Percentiles rank a stretch among this genome's conserved stretches.
Evolutionary conservation across 2,329 filamentous ascomycete species (phyloP).

Genomic region (Colletotrichum sidae): DNA sequence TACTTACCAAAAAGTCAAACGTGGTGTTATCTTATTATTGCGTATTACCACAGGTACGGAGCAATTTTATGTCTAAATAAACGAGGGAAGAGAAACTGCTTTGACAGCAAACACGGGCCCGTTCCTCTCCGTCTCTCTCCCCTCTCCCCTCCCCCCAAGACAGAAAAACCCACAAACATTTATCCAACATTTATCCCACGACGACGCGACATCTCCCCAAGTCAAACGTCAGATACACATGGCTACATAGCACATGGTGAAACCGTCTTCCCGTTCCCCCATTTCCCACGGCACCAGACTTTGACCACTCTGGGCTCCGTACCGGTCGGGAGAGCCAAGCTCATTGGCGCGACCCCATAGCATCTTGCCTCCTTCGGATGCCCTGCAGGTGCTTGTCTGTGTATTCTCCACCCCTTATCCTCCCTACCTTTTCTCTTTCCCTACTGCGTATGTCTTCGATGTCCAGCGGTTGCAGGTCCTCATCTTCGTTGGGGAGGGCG

Average conservation of each 20-base stretch:
- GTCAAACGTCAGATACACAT: slow-evolving; percentile 5
- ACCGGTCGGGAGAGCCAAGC: slow-evolving; percentile 32
- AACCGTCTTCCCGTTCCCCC: slow-evolving; percentile 24
- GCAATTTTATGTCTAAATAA: too few relatives aligned
- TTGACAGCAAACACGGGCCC: too few relatives aligned
- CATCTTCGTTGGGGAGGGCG: too few relatives aligned
- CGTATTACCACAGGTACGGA: too few relatives aligned
- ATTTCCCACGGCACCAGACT: slow-evolving; percentile 15
- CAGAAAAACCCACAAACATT: not conserved
- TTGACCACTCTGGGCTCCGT: slow-evolving; percentile 19
- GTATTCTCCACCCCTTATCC: slow-evolving; percentile 9
- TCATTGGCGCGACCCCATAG: slow-evolving; percentile 30
- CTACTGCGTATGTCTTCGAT: too few relatives aligned
- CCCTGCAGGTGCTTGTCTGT: slow-evolving; percentile 34
- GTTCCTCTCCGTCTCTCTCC: too few relatives aligned
- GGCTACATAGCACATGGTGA: slow-evolving; percentile 32
- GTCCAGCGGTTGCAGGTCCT: too few relatives aligned
- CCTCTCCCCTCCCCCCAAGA: not conserved
- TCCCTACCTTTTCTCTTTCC: too few relatives aligned
- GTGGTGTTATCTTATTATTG: too few relatives aligned
- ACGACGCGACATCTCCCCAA: not conserved
- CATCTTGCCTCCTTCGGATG: slow-evolving; percentile 23
- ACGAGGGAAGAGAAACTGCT: too few relatives aligned
- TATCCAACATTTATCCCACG: not conserved
- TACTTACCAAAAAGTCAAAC: too few relatives aligned